Evolutionary conservation across 1,284 basidiomycete species (phyloP).

Genomic region (Coniferiporia weirii): DNA sequence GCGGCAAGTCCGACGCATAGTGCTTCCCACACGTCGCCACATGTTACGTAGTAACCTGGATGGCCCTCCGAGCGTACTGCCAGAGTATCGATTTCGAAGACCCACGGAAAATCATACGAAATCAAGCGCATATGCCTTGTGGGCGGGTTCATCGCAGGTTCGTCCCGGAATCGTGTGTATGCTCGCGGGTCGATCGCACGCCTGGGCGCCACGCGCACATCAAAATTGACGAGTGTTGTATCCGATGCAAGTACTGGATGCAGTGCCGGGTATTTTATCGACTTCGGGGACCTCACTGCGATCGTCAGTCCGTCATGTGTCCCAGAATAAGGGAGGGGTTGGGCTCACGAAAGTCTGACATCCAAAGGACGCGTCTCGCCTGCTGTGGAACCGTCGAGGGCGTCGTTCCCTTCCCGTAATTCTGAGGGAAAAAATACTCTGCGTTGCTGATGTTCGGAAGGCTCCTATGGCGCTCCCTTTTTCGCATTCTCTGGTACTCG

Average conservation of each 20-base stretch:
- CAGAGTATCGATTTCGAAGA: slow-evolving; percentile 17
- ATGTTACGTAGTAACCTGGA: slow-evolving; percentile 35
- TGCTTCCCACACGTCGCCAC: slow-evolving; percentile 48
- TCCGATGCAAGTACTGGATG: slow-evolving; percentile 14
- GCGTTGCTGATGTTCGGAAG: not conserved
- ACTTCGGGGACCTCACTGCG: slow-evolving; percentile 1
- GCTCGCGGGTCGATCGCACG: slow-evolving; percentile 7
- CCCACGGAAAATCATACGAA: slow-evolving; percentile 22
- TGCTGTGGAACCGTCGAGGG: not conserved
- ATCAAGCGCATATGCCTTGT: slow-evolving; percentile 19
- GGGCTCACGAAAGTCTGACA: slow-evolving; percentile 7
- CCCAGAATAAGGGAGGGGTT: not conserved
- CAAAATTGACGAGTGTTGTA: slow-evolving; percentile 12
- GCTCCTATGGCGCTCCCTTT: not conserved
- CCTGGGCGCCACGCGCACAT: slow-evolving; percentile 11
- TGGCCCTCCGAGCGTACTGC: not conserved
- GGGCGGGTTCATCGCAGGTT: not conserved
- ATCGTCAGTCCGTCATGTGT: not conserved
- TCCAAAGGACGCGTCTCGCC: slow-evolving; percentile 8
- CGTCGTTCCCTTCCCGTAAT: not conserved
- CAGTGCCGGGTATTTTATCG: slow-evolving; percentile 6
- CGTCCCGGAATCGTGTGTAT: slow-evolving; percentile 6
- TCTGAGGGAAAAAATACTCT: not conserved
- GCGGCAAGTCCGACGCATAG: slow-evolving; percentile 44
- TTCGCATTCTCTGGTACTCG: not conserved